Evolutionary conservation across 2,329 filamentous ascomycete species (phyloP), one percentile per base, ranked within the genome.

Genomic region (Hymenoscyphus albidus): DNA sequence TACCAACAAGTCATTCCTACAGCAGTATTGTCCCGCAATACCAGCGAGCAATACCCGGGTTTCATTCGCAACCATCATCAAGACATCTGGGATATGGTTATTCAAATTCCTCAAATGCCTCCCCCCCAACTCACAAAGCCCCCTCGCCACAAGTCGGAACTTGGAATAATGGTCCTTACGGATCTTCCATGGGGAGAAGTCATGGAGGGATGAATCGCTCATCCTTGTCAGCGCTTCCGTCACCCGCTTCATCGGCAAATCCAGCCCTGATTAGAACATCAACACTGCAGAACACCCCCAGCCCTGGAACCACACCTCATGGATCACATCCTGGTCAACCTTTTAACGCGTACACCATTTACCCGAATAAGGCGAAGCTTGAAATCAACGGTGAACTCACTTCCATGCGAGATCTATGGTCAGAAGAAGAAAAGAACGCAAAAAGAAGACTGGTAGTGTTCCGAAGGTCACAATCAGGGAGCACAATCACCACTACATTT

Each of bases 401-500:
- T 61, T 80, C 82, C 7, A 97, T 98, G 94, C 87, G 88, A 0
- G 85, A 90, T 67, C 85, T 88, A 67, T 99, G 95, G 95, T 89
- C 86, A 0, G 78, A 83, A 35, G 92, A 96, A 68, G 95, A 99
- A 76, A 88, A 87, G 78, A 85, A 88, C 44, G 87, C 87, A 62
- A 90, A 91, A 72, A 84, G 95, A 58, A 86, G 95, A 42, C 88
- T 99, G 44, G 93, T 99, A 18, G 86, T 93, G 71, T 99, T 99
- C 80, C 88, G 85, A 71, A 89, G 95, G 72, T 86, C 85, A 66
- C 94, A 98, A 77, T 83, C 82, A 40, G 93, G 92, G 35, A 93
- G 90, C 74, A 92, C 90, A 3, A 89, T 98, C 63, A 89, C 88
- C 40, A 87, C 92, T 14, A 89, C 83, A 14, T 98, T 98, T 79